phyloP scores from a whole-genome alignment of 495 filamentous ascomycete species.

The Lasiosphaeria hispida region DNA sequence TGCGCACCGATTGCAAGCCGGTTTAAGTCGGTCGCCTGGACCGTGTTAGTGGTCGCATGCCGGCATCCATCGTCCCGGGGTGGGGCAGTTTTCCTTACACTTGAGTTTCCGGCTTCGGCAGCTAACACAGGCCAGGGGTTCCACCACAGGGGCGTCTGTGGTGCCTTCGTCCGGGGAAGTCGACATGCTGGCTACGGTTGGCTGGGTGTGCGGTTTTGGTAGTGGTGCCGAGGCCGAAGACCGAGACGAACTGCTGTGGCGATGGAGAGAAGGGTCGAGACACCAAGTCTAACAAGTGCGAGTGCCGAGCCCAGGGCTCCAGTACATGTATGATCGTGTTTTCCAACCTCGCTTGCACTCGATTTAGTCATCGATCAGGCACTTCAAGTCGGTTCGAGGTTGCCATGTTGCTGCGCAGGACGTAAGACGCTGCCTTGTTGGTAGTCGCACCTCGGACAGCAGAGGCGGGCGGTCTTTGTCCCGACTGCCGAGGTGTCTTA shows the following conservation, averaged over 20 bases:
- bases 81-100: constrained; percentile 37
- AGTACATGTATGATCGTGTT: constrained; percentile 14
- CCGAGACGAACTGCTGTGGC: too few species aligned
- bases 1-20: constrained; percentile 72
- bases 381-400: constrained; percentile 7
- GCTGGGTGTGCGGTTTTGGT: not conserved
- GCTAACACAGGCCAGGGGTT: constrained; percentile 52
- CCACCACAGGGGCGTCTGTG: not conserved
- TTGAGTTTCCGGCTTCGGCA: constrained; percentile 62
- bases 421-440: constrained; percentile 7
- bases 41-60: constrained; percentile 10
- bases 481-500: constrained; percentile 27
- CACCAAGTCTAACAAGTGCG: not conserved
- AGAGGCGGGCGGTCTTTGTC: constrained; percentile 28
- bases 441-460: constrained; percentile 18
- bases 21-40: constrained; percentile 56
- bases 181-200: constrained; percentile 11
- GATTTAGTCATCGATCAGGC: constrained; percentile 14
- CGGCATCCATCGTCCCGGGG: not conserved
- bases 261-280: not conserved
- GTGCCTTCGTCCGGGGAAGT: constrained; percentile 16
- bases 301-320: constrained; percentile 12
- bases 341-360: not conserved
- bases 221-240: too few species aligned
- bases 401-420: constrained; percentile 15